Evolutionary conservation across 805 yeast species (phyloP).

Genomic region (Myxozyma neglecta): DNA sequence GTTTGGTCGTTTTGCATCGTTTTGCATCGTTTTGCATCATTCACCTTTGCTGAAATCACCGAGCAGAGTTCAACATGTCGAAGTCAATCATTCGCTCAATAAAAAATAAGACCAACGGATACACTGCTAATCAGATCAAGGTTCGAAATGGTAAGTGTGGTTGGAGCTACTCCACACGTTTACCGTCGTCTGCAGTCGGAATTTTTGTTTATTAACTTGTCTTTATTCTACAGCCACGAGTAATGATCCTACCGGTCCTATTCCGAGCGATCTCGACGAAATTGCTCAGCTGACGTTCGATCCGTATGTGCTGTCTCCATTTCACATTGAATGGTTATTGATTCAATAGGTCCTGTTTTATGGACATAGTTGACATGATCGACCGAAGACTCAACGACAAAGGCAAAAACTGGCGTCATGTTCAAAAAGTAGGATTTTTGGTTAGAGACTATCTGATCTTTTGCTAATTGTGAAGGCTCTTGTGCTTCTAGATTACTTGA

Average conservation of each 20-base stretch:
- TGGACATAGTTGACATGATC: slow-evolving; percentile 90
- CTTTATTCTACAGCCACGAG: slow-evolving; percentile 62
- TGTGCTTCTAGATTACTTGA: slow-evolving; percentile 81
- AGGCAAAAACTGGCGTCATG: slow-evolving; percentile 97
- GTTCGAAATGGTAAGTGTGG: slow-evolving; percentile 61
- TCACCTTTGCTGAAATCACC: neutral
- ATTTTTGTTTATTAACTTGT: neutral
- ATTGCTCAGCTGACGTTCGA: slow-evolving; percentile 73
- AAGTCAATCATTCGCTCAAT: slow-evolving; percentile 28
- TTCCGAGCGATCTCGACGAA: slow-evolving; percentile 76
- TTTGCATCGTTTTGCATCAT: neutral
- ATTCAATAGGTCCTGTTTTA: slow-evolving; percentile 57
- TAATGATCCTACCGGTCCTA: slow-evolving; percentile 84
- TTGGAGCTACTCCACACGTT: neutral
- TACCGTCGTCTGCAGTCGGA: neutral
- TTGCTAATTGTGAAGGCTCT: slow-evolving; percentile 47
- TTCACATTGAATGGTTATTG: no score
- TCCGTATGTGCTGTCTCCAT: slow-evolving; percentile 37
- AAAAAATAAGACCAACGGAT: slow-evolving; percentile 87
- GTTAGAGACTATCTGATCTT: neutral
- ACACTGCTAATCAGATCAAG: slow-evolving; percentile 79
- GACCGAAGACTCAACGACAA: slow-evolving; percentile 90
- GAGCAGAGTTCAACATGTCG: slow-evolving; percentile 12
- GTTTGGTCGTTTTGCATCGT: no score
- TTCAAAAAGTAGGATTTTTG: slow-evolving; percentile 55